Evolutionary conservation across 1,139 yeast genomes (phyloP).

Genomic region (Entelexis sorbosivorans): DNA sequence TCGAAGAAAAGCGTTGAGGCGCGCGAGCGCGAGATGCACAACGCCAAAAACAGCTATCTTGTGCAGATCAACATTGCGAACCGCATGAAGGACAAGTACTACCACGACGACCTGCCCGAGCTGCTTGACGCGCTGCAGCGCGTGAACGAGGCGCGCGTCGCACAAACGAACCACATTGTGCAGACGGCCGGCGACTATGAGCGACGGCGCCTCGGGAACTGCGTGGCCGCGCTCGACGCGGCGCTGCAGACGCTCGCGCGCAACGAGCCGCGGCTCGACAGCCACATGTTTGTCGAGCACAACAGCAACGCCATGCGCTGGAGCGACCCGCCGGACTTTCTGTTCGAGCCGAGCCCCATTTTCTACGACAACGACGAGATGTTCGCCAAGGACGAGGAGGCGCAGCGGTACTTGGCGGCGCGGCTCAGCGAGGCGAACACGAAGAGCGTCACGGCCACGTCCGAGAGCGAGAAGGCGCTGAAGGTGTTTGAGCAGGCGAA

Average conservation of each 20-base stretch:
- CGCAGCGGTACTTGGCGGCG: constrained; percentile 51
- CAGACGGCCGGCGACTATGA: constrained; percentile 37
- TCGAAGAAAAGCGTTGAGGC: constrained; percentile 48
- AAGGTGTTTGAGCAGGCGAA: constrained; percentile 28
- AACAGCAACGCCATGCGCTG: constrained; percentile 48
- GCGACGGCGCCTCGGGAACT: constrained; percentile 43
- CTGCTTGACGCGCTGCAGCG: constrained; percentile 76
- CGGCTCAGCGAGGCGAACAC: constrained; percentile 37
- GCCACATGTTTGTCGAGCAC: constrained; percentile 89
- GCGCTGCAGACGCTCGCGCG: constrained; percentile 53
- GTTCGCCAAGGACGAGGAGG: constrained; percentile 42
- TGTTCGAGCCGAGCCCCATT: constrained; percentile 76
- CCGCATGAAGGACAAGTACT: constrained; percentile 83
- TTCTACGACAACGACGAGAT: constrained; percentile 95
- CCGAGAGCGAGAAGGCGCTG: constrained; percentile 25
- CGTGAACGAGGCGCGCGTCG: constrained; percentile 68
- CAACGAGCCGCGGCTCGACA: constrained; percentile 65
- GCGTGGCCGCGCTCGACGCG: constrained; percentile 40
- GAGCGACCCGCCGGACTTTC: constrained; percentile 79
- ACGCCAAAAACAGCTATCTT: constrained; percentile 70
- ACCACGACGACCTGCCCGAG: constrained; percentile 89
- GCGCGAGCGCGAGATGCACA: constrained; percentile 71
- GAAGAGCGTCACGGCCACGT: constrained; percentile 28
- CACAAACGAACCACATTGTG: constrained; percentile 59
- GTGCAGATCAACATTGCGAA: constrained; percentile 76